Evolutionary conservation across 805 yeast genomes (phyloP).

Genomic region (Isabelozyma heimii): DNA sequence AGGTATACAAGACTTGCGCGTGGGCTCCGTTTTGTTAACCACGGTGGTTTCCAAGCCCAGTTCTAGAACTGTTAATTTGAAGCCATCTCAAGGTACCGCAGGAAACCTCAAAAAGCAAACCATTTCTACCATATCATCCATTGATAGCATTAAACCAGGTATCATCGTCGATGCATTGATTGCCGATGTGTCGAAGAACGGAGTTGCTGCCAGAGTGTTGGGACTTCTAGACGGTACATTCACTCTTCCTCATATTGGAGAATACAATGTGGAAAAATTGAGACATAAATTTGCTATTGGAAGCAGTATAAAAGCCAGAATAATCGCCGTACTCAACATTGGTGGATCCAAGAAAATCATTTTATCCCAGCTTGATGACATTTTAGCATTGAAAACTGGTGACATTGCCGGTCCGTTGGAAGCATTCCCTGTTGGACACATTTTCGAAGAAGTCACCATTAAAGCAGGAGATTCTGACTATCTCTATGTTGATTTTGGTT

Average conservation of each 20-base stretch:
- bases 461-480: conserved; percentile 58
- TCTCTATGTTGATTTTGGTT: conserved; percentile 57
- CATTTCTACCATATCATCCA: conserved; percentile 57
- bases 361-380: conserved; percentile 61
- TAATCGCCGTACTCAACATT: conserved; percentile 52
- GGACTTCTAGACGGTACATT: conserved; percentile 76
- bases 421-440: conserved; percentile 79
- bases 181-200: conserved; percentile 55
- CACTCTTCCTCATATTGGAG: conserved; percentile 62
- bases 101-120: conserved; percentile 46
- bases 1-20: conserved; percentile 28
- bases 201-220: conserved; percentile 68
- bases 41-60: conserved; percentile 46
- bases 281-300: conserved; percentile 70
- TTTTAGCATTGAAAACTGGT: conserved; percentile 32
- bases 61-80: conserved; percentile 58
- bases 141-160: conserved; percentile 87
- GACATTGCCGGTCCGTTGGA: conserved; percentile 33
- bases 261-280: conserved; percentile 44
- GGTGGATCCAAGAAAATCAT: conserved; percentile 56
- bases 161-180: conserved; percentile 71
- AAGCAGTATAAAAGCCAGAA: conserved; percentile 63
- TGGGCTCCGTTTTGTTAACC: conserved; percentile 72
- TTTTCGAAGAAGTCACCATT: conserved; percentile 56
- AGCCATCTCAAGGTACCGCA: conserved; percentile 36